A percentile compares a stretch with the other conserved stretches of the same genome.
phyloP scores from a whole-genome alignment of 2,329 filamentous ascomycete genomes.

The Fusarium brevicatenulatum region DNA sequence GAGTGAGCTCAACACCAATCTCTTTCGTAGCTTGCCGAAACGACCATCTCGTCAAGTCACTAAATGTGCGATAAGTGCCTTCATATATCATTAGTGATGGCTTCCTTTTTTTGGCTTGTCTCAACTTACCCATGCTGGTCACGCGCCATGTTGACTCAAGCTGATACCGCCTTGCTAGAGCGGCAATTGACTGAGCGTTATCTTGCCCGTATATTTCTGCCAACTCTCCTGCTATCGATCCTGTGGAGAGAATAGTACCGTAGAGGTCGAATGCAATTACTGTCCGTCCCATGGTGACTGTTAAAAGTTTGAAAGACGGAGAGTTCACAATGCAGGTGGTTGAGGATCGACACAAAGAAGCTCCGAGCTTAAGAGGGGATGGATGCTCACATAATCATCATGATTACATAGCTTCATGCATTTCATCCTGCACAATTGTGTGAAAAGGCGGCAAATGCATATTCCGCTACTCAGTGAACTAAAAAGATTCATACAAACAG shows the following conservation, averaged over 20 bases:
- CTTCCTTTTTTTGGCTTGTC: background rate
- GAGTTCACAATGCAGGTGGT: background rate
- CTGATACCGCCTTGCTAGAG: conserved; percentile 74
- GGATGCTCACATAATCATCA: conserved; percentile 2
- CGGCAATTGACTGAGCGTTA: conserved; percentile 65
- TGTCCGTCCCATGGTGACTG: conserved; percentile 43
- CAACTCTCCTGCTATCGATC: conserved; percentile 71
- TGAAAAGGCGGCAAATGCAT: background rate
- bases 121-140: conserved; percentile 74
- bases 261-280: conserved; percentile 80
- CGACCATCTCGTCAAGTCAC: conserved; percentile 68
- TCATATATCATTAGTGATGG: background rate
- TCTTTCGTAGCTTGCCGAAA: conserved; percentile 73
- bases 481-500: background rate
- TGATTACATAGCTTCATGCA: background rate
- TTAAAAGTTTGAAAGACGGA: background rate
- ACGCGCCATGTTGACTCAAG: conserved; percentile 82
- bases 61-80: conserved; percentile 66
- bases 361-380: background rate
- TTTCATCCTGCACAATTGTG: background rate
- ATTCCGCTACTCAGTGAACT: background rate
- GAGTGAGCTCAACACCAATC: conserved; percentile 56
- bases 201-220: conserved; percentile 66
- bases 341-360: background rate
- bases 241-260: conserved; percentile 77